phyloP scores from a whole-genome alignment of 495 filamentous ascomycete genomes.

The Talaromyces thailandensis region DNA sequence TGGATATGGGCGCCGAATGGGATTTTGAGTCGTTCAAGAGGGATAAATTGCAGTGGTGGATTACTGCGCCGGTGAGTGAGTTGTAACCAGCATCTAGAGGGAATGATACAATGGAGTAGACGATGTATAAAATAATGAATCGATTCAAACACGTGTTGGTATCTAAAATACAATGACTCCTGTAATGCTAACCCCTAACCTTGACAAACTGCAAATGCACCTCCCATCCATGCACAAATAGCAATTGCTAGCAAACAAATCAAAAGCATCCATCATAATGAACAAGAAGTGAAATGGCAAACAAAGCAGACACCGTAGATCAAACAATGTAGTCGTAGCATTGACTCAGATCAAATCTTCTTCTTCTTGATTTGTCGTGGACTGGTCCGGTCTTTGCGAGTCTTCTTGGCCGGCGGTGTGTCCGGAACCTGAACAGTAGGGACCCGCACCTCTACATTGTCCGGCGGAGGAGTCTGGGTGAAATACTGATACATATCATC shows the following conservation, averaged over 20 bases:
- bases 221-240: background rate
- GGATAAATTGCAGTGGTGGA: slow-evolving; percentile 56
- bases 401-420: slow-evolving; percentile 12
- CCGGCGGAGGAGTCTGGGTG: background rate
- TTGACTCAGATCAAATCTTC: background rate
- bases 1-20: slow-evolving; percentile 68
- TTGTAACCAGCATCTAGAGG: slow-evolving; percentile 15
- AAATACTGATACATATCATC: slow-evolving; percentile 1
- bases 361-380: slow-evolving; percentile 1
- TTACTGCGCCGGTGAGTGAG: slow-evolving; percentile 28
- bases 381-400: background rate
- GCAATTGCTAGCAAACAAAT: background rate
- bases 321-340: background rate
- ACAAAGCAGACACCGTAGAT: background rate
- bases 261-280: background rate
- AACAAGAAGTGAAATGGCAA: background rate
- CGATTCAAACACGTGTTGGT: slow-evolving; percentile 10
- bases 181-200: background rate
- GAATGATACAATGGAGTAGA: slow-evolving; percentile 5
- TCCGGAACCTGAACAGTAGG: slow-evolving; percentile 7
- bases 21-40: slow-evolving; percentile 66
- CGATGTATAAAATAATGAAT: background rate
- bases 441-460: slow-evolving; percentile 12
- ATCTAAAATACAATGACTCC: slow-evolving; percentile 13
- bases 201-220: background rate